Evolutionary conservation across 768 basidiomycete species (phyloP).

Genomic region (Phaeotremella fagi): DNA sequence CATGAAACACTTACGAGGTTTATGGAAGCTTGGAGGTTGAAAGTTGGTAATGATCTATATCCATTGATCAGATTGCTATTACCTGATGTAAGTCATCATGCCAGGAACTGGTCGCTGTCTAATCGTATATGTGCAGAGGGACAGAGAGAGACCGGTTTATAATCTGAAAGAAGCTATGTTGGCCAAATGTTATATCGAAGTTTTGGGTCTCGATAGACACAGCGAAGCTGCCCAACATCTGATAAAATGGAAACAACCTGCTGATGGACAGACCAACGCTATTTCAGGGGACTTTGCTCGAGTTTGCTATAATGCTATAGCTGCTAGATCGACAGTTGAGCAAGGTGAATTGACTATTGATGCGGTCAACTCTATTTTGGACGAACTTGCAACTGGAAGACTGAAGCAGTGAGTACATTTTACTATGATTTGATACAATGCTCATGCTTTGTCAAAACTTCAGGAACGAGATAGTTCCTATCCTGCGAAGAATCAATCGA

Average conservation of each 20-base stretch:
- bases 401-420: conserved; percentile 45
- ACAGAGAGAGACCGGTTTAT: conserved; percentile 85
- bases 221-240: conserved; percentile 77
- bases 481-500: conserved; percentile 61
- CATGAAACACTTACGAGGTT: conserved; percentile 66
- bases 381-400: conserved; percentile 68
- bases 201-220: conserved; percentile 74
- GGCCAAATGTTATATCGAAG: conserved; percentile 84
- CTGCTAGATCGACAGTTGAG: conserved; percentile 68
- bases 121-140: conserved; percentile 60
- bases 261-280: conserved; percentile 35
- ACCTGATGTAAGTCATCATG: conserved; percentile 63
- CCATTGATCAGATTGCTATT: conserved; percentile 83
- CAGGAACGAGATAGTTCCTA: conserved; percentile 70
- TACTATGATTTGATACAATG: background rate
- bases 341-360: conserved; percentile 65
- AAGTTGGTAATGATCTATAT: conserved; percentile 82
- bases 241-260: conserved; percentile 70
- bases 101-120: background rate
- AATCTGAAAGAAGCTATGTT: conserved; percentile 91
- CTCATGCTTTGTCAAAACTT: background rate
- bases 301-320: conserved; percentile 80
- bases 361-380: conserved; percentile 73
- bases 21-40: conserved; percentile 79
- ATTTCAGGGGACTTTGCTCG: conserved; percentile 76